phyloP scores from a whole-genome alignment of 331 rosid species.

The Saraca asoca region DNA sequence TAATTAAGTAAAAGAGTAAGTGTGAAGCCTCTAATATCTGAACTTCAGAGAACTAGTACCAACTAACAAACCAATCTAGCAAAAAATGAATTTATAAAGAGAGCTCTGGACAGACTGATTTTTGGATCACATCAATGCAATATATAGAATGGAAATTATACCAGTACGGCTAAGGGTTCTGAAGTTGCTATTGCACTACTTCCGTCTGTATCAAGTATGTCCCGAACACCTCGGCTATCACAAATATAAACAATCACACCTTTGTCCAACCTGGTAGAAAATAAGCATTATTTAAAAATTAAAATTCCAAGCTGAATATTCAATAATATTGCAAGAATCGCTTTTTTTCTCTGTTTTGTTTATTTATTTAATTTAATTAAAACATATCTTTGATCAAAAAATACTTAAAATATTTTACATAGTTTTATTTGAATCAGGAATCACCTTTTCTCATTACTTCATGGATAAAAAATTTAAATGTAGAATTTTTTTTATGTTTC shows the following conservation, averaged over 20 bases:
- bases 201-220: conserved; percentile 95
- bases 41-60: conserved; percentile 1
- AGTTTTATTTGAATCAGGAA: too few relatives aligned
- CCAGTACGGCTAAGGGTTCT: conserved; percentile 93
- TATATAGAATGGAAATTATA: conserved; percentile 33
- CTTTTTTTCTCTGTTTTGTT: background rate
- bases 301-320: conserved; percentile 33
- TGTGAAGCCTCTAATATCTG: background rate
- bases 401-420: too few relatives aligned
- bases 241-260: conserved; percentile 93
- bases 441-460: too few relatives aligned
- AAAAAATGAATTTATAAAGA: background rate
- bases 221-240: conserved; percentile 88
- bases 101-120: background rate
- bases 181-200: conserved; percentile 76
- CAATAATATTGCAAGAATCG: conserved; percentile 2
- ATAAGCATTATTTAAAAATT: conserved; percentile 34
- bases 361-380: too few relatives aligned
- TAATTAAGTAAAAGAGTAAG: too few relatives aligned
- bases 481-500: too few relatives aligned
- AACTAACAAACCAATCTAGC: background rate
- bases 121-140: conserved; percentile 7
- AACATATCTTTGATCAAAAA: too few relatives aligned
- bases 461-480: too few relatives aligned
- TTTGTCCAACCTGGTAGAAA: conserved; percentile 86